These are phyloP conservation scores for Micractinium conductrix DNA, from an alignment of 139 green algal species.

Conservation along the genomic window DNA sequence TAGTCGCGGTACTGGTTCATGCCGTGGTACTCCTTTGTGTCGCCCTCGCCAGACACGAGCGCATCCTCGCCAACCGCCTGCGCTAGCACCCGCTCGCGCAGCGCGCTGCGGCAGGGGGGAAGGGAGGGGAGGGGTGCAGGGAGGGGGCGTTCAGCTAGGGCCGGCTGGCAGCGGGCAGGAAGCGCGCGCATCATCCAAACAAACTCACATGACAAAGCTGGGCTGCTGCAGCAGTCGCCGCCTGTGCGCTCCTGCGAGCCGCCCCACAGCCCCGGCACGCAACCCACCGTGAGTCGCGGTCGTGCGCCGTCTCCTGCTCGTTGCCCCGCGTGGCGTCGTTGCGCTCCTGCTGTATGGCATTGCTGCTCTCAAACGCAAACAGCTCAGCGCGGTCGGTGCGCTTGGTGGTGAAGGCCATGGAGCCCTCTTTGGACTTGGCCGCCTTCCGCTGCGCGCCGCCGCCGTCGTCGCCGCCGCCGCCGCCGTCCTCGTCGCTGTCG, in stretches of 20 bases:
- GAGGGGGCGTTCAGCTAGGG: background rate
- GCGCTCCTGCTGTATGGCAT: slow-evolving; percentile 60
- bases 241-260: background rate
- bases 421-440: slow-evolving; percentile 53
- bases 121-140: background rate
- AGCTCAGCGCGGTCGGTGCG: slow-evolving; percentile 29
- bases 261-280: background rate
- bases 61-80: slow-evolving; percentile 39
- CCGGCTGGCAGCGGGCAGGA: background rate
- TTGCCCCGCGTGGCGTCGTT: slow-evolving; percentile 63
- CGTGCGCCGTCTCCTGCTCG: slow-evolving; percentile 83
- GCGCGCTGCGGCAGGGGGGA: slow-evolving; percentile 52
- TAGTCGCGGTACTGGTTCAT: slow-evolving; percentile 86
- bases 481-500: slow-evolving; percentile 42
- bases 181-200: background rate
- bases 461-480: slow-evolving; percentile 28
- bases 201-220: background rate
- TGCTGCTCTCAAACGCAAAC: slow-evolving; percentile 58
- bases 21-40: slow-evolving; percentile 80
- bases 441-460: slow-evolving; percentile 53
- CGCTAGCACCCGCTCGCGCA: slow-evolving; percentile 65
- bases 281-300: slow-evolving; percentile 76
- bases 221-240: background rate
- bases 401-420: slow-evolving; percentile 66
- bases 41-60: slow-evolving; percentile 31